A percentile compares a stretch with the other conserved stretches of the same genome.
Conservation (phyloP, 106 monocot genomes). For the Allium cepa region DNA sequence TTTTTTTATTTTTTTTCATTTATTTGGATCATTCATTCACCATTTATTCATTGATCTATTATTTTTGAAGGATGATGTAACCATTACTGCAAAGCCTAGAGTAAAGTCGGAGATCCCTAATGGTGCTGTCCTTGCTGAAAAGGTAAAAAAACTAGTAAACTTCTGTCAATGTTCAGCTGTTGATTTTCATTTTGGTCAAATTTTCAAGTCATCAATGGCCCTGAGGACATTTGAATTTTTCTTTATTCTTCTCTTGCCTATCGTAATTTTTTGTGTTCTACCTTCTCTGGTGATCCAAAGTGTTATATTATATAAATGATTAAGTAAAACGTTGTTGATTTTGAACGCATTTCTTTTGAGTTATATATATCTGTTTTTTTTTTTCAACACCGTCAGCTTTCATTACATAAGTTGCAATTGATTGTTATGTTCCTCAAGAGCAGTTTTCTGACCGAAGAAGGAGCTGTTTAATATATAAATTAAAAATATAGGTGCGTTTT, state of each 20-base stretch:
- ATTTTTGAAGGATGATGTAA: constrained; percentile 47
- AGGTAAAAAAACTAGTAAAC: constrained; percentile 18
- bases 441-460: too few relatives aligned
- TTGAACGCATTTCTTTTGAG: constrained; percentile 3
- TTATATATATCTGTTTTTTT: not conserved
- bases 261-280: not conserved
- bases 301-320: not conserved
- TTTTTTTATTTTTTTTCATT: too few relatives aligned
- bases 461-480: too few relatives aligned
- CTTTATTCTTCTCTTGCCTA: not conserved
- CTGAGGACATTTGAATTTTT: constrained; percentile 36
- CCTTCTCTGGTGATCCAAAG: constrained; percentile 3
- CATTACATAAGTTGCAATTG: too few relatives aligned
- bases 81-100: constrained; percentile 35
- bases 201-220: constrained; percentile 35
- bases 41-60: not conserved
- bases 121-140: constrained; percentile 47
- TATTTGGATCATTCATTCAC: not conserved
- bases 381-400: too few relatives aligned
- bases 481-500: too few relatives aligned
- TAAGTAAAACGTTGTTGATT: not conserved
- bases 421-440: too few relatives aligned
- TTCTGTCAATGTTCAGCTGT: not conserved
- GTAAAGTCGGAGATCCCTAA: constrained; percentile 61
- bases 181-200: not conserved